Evolutionary conservation across 306 rosid genomes (phyloP).

Genomic region (Arachis hypogaea): DNA sequence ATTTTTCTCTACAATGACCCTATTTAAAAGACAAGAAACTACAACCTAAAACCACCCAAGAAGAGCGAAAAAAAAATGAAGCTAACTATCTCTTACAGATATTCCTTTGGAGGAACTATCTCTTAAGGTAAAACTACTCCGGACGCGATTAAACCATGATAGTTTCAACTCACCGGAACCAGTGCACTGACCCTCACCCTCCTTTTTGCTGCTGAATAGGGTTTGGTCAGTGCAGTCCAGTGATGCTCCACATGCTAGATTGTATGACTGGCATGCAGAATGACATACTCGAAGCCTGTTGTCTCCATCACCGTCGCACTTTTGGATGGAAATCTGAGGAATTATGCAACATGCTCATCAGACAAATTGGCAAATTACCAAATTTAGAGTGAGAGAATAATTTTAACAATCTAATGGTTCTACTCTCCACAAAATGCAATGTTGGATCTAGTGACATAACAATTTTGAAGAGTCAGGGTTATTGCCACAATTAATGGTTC

Average conservation of each 20-base stretch:
- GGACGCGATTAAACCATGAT: slow-evolving; percentile 63
- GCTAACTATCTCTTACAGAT: slow-evolving; percentile 64
- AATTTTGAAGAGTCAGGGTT: background rate
- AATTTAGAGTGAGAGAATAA: background rate
- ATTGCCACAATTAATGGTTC: background rate
- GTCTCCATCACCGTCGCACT: slow-evolving; percentile 89
- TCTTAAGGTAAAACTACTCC: slow-evolving; percentile 53
- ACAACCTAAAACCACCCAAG: slow-evolving; percentile 44
- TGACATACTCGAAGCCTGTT: slow-evolving; percentile 89
- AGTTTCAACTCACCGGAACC: slow-evolving; percentile 73
- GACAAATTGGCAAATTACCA: slow-evolving; percentile 15
- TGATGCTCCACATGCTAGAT: slow-evolving; percentile 93
- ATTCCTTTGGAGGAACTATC: slow-evolving; percentile 56
- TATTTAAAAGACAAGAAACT: slow-evolving; percentile 40
- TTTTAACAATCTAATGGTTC: background rate
- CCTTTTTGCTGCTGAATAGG: slow-evolving; percentile 80
- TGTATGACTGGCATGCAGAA: slow-evolving; percentile 85
- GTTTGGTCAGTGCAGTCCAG: slow-evolving; percentile 94
- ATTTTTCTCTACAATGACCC: slow-evolving; percentile 49
- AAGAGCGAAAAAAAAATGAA: slow-evolving; percentile 12
- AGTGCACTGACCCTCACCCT: slow-evolving; percentile 82
- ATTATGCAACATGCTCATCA: slow-evolving; percentile 25
- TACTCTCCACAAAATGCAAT: slow-evolving; percentile 11
- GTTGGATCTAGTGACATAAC: background rate
- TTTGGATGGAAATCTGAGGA: slow-evolving; percentile 87